Conservation (phyloP, 78 protist species). For the Dictyostelium firmibasis region DNA sequence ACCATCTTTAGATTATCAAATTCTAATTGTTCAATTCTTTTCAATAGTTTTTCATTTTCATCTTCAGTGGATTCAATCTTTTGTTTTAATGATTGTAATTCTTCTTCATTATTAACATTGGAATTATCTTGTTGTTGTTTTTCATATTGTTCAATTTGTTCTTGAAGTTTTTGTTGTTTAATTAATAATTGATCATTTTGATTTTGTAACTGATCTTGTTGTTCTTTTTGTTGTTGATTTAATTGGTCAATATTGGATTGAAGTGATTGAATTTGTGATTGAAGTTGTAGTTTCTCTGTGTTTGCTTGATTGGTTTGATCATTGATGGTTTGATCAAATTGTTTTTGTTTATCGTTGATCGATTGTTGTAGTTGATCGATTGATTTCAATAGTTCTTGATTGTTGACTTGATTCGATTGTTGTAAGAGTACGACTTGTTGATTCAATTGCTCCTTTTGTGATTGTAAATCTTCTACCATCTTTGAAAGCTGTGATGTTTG, state of each 20-base stretch:
- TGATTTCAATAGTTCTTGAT: not conserved
- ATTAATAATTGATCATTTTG: not conserved
- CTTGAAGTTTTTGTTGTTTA: not conserved
- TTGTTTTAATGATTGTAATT: not conserved
- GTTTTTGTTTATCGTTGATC: not conserved
- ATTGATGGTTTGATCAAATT: not conserved
- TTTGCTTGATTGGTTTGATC: not conserved
- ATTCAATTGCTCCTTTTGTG: slow-evolving; percentile 4
- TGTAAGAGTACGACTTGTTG: not conserved
- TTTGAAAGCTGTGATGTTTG: not conserved
- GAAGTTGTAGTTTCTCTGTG: not conserved
- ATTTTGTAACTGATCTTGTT: not conserved
- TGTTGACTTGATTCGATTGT: not conserved
- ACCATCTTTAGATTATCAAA: not conserved
- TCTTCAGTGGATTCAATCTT: not conserved
- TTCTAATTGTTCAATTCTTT: not conserved
- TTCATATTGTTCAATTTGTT: not conserved
- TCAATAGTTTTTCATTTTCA: not conserved
- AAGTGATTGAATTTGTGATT: not conserved
- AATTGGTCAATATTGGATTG: slow-evolving; percentile 4
- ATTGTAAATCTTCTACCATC: not conserved
- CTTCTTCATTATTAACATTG: not conserved
- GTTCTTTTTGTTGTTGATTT: not conserved
- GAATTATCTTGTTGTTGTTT: not conserved
- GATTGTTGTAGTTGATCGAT: not conserved